Evolutionary conservation across 2,329 filamentous ascomycete species (phyloP), one percentile per base, ranked within the genome.

Genomic region (Ophiocordyceps australis): DNA sequence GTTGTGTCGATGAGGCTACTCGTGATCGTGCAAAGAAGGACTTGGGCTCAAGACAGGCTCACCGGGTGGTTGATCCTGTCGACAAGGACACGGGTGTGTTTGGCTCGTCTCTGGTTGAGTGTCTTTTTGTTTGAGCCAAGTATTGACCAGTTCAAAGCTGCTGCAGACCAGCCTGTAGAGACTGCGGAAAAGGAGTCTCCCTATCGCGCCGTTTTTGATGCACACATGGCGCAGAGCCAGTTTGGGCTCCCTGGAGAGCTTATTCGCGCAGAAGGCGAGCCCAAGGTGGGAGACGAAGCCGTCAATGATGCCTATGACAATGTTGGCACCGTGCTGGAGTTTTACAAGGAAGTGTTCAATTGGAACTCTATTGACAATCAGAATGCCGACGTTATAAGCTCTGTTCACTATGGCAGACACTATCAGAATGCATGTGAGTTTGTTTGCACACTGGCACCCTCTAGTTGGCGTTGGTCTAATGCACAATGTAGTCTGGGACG

Each of bases 291-390:
- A 22, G 59, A 64, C 31, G 43, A 52, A 27, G 42, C 49, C 12
- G 59, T 49, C 33, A 62, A 65, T 32, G 48, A 61, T 26, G 57
- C 54, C 2, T 65, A 50, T 30, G 57, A 64, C 35, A 63, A 62
- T 25, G 49, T 61, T 1, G 59, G 60, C 15, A 41, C 43, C 8
- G 60, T 64, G 1, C 45, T 62, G 22, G 41, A 55, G 14, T 65
- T 66, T 36, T 67, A 62, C 45, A 46, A 47, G 25, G 46, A 58
- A 9, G 43, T 54, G 18, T 65, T 65, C 35, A 39, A 50, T 20
- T 64, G 60, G 54, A 47, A 57, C 16, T 64, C 58, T 0, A 56
- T 66, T 28, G 57, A 68, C 42, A 57, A 63, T 44, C 46, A 54
- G 25, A 57, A 59, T 31, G 47, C 52, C 38, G 44, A 54, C n/a